Base-by-base conservation (phyloP, 148 eudicot genomes). In the Cornus controversa region DNA sequence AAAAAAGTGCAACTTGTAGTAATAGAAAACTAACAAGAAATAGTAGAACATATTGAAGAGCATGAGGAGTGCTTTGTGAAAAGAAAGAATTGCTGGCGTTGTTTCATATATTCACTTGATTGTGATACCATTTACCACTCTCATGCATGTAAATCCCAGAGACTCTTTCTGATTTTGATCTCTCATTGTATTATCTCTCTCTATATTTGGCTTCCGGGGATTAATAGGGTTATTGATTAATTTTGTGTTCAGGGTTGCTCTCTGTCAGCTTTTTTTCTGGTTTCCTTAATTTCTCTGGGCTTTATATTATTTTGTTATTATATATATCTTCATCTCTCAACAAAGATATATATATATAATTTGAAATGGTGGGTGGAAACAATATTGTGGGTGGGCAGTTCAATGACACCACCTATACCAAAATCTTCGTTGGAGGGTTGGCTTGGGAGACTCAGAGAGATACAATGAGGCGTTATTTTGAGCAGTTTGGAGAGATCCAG, bases 371-470 rank as follows among this genome's bases (percentile, higher is more conserved):
- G 79, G 74, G 31, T 2, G 54, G 34, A n/a, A n/a, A n/a, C n/a
- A n/a, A n/a, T n/a, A n/a, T n/a, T n/a, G 24, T 36, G 79, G 74
- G 31, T 2, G 54, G 34, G 13, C 53, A 71, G 54, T 77, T 45
- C 70, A 26, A 57, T 29, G 90, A 87, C 54, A 87, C 90, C 4
- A 87, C 88, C 16, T 81, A 80, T 70, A 84, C 87, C 66, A 84
- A 84, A 62, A 27, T 84, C 0, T 84, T 84, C 68, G 87, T 84
- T 2, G 87, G 87, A 45, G 87, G 87, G 20, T 68, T 84, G 40
- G 79, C 87, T 18, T 84, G 87, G 87, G 84, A 78, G 67, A 83
- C 82, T 16, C 80, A 62, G 24, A 84, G 71, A 23, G 82, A 81
- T 1, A 67, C 77, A 22, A 75, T 84, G 80, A 75, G 54, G 72